Conservation (phyloP, 78 protist species). For the Kipferlia bialata region DNA sequence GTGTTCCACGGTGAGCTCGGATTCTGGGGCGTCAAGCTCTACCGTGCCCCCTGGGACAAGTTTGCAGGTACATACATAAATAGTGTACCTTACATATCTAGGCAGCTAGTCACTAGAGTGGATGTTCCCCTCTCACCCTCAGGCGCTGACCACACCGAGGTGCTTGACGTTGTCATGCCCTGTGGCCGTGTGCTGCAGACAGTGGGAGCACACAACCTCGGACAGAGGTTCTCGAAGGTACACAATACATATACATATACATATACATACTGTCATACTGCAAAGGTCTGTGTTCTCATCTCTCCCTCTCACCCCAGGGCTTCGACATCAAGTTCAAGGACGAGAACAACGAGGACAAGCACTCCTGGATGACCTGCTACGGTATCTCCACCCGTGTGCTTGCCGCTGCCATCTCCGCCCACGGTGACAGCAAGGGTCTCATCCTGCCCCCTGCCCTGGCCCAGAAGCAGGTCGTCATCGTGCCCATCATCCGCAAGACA, state of each 20-base stretch:
- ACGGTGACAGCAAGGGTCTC: conserved; percentile 75
- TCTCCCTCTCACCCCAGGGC: no score
- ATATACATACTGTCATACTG: no score
- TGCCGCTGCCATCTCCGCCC: conserved; percentile 30
- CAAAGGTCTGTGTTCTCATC: no score
- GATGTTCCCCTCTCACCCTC: no score
- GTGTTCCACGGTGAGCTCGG: conserved; percentile 15
- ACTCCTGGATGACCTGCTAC: conserved; percentile 36
- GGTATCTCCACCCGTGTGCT: conserved; percentile 45
- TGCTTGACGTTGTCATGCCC: conserved; percentile 39
- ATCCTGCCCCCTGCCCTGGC: conserved; percentile 93
- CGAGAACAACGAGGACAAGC: conserved; percentile 1
- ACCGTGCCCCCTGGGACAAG: conserved; percentile 38
- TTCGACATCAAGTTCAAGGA: conserved; percentile 24
- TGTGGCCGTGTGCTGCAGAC: conserved; percentile 25
- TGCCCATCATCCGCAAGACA: conserved; percentile 50
- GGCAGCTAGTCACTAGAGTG: no score
- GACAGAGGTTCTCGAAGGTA: conserved; percentile 48
- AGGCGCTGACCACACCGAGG: conserved; percentile 40
- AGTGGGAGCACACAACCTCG: conserved; percentile 36
- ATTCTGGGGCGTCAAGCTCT: conserved; percentile 18
- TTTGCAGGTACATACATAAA: no score
- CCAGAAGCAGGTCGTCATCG: conserved; percentile 66
- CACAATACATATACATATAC: no score
- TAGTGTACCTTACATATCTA: no score